Base-by-base conservation (phyloP, 345 rosid genomes). In the Dipteronia dyeriana region DNA sequence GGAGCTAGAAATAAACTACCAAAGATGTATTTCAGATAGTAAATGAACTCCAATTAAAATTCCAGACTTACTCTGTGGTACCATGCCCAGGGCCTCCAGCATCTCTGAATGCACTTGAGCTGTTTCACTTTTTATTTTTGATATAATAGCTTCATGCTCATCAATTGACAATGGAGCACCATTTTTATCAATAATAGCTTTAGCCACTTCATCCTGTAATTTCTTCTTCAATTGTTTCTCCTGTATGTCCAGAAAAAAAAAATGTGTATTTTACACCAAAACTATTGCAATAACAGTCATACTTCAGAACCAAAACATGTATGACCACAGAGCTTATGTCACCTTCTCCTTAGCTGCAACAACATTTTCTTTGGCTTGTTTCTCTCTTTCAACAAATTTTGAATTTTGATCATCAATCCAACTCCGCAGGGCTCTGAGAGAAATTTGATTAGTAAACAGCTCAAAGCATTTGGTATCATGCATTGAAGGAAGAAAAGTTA, bases 281-380 rank as follows among this genome's bases (percentile, higher is more conserved):
- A 25, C 26, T 34, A 54, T 54, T 9, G 41, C 31, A n/a, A 76
- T 25, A 81, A 69, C 16, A 49, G 78, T 59, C 25, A 20, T n/a
- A 23, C 51, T 26, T 74, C 60, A 53, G 57, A 3, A 13, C 57
- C 38, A 78, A 65, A 73, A 71, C 25, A 59, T 49, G 23, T 16
- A 64, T 62, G 53, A 6, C 29, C 22, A 22, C 26, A 38, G 62
- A 9, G 74, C n/a, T 6, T 45, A 11, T n/a, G 61, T 61, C 79
- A 93, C 98, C 94, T 87, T 91, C 14, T 85, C 86, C 83, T 83
- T 90, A 26, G 90, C 91, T 56, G 84, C 92, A 74, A 54, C 73
- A 79, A 90, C 63, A 62, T 77, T 90, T 82, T 76, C 87, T 78
- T 68, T 92, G 29, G 85, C 87, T 84, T 89, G 86, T 75, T 89